phyloP scores from a whole-genome alignment of 306 rosid species.

The Geum urbanum region DNA sequence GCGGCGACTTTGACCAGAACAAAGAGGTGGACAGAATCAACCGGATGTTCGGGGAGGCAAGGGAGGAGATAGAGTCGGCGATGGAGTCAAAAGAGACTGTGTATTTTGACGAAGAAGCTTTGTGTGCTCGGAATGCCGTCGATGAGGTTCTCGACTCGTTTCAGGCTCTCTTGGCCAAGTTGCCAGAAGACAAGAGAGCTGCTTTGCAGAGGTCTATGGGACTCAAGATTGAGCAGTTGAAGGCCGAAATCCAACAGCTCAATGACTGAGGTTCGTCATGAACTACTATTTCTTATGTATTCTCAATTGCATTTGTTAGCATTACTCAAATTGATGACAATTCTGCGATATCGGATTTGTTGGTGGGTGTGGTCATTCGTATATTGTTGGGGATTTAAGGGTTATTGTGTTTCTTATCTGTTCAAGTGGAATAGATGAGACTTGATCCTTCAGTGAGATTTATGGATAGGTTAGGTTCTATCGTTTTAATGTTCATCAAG shows the following conservation, averaged over 20 bases:
- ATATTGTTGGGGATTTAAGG: background rate
- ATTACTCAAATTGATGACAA: background rate
- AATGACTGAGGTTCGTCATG: slow-evolving; percentile 52
- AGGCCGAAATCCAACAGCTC: slow-evolving; percentile 80
- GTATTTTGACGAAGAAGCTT: slow-evolving; percentile 87
- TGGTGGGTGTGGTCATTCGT: background rate
- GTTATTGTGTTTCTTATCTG: background rate
- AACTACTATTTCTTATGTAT: background rate
- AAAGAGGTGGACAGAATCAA: slow-evolving; percentile 78
- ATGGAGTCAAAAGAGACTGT: slow-evolving; percentile 93
- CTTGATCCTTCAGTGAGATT: background rate
- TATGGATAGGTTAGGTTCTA: background rate
- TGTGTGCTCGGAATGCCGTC: slow-evolving; percentile 84
- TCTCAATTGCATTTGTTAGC: background rate
- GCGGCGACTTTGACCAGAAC: slow-evolving; percentile 48
- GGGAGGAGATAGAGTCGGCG: slow-evolving; percentile 93
- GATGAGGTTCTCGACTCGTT: slow-evolving; percentile 54
- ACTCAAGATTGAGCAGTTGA: slow-evolving; percentile 82
- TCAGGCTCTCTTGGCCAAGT: slow-evolving; percentile 51
- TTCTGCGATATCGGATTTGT: background rate
- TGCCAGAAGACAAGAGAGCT: slow-evolving; percentile 51
- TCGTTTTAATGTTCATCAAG: background rate
- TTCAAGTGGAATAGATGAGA: background rate
- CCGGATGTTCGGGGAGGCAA: slow-evolving; percentile 89
- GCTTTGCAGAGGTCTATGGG: slow-evolving; percentile 88